A percentile compares a stretch with the other conserved stretches of the same genome.
Conservation (phyloP, 2,329 filamentous ascomycete genomes). For the Arthrobotrys sinensis region DNA sequence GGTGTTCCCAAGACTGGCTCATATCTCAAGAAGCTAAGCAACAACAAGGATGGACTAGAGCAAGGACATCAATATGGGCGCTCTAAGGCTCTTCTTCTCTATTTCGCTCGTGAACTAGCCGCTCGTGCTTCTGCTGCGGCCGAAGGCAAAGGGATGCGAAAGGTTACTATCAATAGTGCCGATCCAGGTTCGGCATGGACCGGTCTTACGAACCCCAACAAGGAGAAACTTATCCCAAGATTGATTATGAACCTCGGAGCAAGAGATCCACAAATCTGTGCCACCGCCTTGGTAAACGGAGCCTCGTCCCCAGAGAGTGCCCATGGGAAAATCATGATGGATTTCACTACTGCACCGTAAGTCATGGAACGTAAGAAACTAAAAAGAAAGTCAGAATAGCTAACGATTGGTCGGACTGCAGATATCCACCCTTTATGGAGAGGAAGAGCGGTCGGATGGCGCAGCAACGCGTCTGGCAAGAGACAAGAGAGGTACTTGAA, state of each 20-base stretch:
- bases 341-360: conserved; percentile 67
- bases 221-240: conserved; percentile 67
- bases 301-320: conserved; percentile 65
- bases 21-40: conserved; percentile 67
- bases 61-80: conserved; percentile 68
- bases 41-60: conserved; percentile 67
- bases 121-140: conserved; percentile 63
- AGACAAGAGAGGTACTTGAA: conserved; percentile 64
- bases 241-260: conserved; percentile 68
- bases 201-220: conserved; percentile 67
- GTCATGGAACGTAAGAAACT: conserved; percentile 58
- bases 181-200: conserved; percentile 68
- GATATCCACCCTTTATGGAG: conserved; percentile 67
- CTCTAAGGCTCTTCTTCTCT: conserved; percentile 67
- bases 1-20: conserved; percentile 65
- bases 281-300: conserved; percentile 68
- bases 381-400: not conserved
- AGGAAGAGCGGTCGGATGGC: conserved; percentile 64
- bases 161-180: conserved; percentile 67
- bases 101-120: conserved; percentile 67
- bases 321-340: conserved; percentile 68
- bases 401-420: conserved; percentile 37
- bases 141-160: conserved; percentile 62
- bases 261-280: conserved; percentile 66
- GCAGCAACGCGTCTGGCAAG: conserved; percentile 65